phyloP scores from a whole-genome alignment of 2,329 filamentous ascomycete genomes.

The Catunica adiposa region DNA sequence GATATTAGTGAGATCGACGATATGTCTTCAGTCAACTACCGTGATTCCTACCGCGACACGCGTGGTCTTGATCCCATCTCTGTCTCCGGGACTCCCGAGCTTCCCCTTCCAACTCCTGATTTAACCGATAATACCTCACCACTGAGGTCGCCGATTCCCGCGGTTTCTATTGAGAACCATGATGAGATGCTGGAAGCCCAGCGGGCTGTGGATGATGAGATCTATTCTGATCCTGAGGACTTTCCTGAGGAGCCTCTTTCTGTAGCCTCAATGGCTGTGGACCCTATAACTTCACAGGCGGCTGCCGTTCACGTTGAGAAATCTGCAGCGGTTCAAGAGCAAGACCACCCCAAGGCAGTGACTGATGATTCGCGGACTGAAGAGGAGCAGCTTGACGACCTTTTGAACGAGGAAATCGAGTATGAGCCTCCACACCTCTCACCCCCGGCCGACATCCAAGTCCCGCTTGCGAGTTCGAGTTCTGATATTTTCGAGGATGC shows the following conservation, averaged over 20 bases:
- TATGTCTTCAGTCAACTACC: not conserved
- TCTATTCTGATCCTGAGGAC: conserved; percentile 3
- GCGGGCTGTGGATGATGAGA: not conserved
- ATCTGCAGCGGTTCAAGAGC: not conserved
- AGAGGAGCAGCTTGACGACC: not conserved
- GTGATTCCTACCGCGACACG: conserved; percentile 1
- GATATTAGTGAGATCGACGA: conserved; percentile 4
- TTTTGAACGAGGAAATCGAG: not conserved
- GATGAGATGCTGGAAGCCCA: not conserved
- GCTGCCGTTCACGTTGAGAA: not conserved
- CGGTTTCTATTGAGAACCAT: not conserved
- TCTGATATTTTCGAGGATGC: not conserved
- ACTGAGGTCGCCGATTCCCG: not conserved
- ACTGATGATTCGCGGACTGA: not conserved
- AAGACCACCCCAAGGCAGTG: not conserved
- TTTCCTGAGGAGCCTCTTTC: not conserved
- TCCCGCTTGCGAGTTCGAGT: not conserved
- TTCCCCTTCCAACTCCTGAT: not conserved
- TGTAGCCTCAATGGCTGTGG: not conserved
- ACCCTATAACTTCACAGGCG: not conserved
- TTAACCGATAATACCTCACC: not conserved
- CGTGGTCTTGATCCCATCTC: not conserved
- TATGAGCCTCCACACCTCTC: not conserved
- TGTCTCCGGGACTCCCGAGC: not conserved
- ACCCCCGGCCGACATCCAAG: not conserved